These are phyloP conservation scores for Colletotrichum orbiculare DNA, from an alignment of 2,329 filamentous ascomycete genomes.

Conservation along the genomic window DNA sequence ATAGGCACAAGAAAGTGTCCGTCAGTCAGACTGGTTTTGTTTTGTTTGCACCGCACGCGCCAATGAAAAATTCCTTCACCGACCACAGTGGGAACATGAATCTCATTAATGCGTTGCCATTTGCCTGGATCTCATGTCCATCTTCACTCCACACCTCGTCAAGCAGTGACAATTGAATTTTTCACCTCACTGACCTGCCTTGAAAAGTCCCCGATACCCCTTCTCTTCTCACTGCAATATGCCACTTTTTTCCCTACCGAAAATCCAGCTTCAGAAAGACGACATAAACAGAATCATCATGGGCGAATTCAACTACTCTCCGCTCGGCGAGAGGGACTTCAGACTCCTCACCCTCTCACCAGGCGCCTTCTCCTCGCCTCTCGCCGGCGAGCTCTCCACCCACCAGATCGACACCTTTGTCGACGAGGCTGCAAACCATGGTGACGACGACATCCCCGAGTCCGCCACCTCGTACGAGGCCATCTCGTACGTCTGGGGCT, in stretches of 20 bases:
- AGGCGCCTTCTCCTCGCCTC: conserved; percentile 20
- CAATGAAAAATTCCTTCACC: conserved; percentile 9
- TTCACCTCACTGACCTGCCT: conserved; percentile 6
- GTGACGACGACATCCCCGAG: conserved; percentile 18
- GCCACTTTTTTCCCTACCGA: background rate
- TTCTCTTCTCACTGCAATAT: too few relatives aligned
- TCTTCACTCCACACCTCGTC: conserved; percentile 32
- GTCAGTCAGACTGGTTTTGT: background rate
- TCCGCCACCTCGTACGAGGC: conserved; percentile 33
- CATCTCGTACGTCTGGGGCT: conserved; percentile 37
- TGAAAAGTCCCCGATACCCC: background rate
- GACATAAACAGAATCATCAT: background rate
- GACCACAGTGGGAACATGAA: conserved; percentile 16
- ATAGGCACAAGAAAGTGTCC: too few relatives aligned
- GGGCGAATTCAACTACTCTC: conserved; percentile 12
- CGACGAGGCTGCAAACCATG: conserved; percentile 27
- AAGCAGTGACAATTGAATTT: conserved; percentile 20
- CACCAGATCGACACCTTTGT: conserved; percentile 26
- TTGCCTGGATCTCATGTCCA: conserved; percentile 28
- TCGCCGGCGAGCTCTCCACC: conserved; percentile 19
- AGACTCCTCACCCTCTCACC: conserved; percentile 23
- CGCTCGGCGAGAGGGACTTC: conserved; percentile 33
- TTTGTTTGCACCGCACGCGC: conserved; percentile 5
- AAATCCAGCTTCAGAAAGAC: too few relatives aligned
- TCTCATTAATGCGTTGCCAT: conserved; percentile 18